Evolutionary conservation across 2,329 filamentous ascomycete species (phyloP).

Genomic region (Coleophoma cylindrospora): DNA sequence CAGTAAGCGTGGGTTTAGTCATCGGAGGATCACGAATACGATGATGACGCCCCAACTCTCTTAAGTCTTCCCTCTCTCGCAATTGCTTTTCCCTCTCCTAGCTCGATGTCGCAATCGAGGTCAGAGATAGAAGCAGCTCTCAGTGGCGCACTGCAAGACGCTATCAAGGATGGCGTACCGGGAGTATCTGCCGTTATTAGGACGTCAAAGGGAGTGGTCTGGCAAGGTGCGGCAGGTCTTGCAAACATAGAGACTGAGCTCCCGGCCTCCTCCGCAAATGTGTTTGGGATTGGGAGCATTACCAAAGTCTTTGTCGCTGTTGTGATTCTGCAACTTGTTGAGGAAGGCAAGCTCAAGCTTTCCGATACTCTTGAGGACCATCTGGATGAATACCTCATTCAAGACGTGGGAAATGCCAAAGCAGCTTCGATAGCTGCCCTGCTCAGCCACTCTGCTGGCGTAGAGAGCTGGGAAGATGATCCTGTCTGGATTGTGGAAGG

Average conservation of each 20-base stretch:
- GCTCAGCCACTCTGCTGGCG: conserved; percentile 8
- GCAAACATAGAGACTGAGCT: background rate
- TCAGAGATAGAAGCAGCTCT: background rate
- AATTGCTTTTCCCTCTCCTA: too few relatives aligned
- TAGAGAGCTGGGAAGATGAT: conserved; percentile 12
- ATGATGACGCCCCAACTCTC: too few relatives aligned
- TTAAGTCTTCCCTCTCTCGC: too few relatives aligned
- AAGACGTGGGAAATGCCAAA: conserved; percentile 4
- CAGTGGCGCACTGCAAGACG: background rate
- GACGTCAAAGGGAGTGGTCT: conserved; percentile 6
- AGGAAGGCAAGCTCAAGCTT: conserved; percentile 5
- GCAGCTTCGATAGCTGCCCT: conserved; percentile 4
- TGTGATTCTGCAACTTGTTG: conserved; percentile 9
- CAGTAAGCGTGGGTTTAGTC: too few relatives aligned
- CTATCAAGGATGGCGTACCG: conserved; percentile 4
- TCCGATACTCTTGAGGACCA: conserved; percentile 1
- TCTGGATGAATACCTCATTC: background rate
- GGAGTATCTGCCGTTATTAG: conserved; percentile 8
- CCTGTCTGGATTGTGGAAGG: conserved; percentile 7
- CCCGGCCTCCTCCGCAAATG: background rate
- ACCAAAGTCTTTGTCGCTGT: conserved; percentile 11
- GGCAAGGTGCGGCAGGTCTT: conserved; percentile 3
- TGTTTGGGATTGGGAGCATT: conserved; percentile 14
- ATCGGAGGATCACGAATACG: too few relatives aligned
- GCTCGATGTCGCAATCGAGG: too few relatives aligned